Evolutionary conservation across 495 filamentous ascomycete species (phyloP).

Genomic region (Hypoxylon subgilvum): DNA sequence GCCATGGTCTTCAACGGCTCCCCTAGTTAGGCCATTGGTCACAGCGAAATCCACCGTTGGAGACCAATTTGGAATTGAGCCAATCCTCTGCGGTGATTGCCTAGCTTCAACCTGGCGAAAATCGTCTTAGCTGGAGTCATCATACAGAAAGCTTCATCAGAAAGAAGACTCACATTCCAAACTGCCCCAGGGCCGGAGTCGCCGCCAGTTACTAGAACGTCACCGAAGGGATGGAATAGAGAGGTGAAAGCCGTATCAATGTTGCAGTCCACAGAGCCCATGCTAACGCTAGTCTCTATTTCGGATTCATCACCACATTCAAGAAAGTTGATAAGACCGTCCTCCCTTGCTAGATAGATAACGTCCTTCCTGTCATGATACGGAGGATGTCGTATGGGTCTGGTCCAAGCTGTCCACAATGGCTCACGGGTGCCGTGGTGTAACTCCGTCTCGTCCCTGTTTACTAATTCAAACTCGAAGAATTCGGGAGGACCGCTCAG

Average conservation of each 20-base stretch:
- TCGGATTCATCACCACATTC: conserved; percentile 64
- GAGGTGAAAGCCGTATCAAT: conserved; percentile 72
- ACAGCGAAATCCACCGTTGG: conserved; percentile 75
- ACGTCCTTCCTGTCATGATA: conserved; percentile 68
- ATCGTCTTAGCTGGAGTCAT: conserved; percentile 25
- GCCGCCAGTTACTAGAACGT: conserved; percentile 81
- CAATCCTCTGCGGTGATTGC: conserved; percentile 52
- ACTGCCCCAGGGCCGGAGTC: conserved; percentile 79
- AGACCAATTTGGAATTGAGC: conserved; percentile 75
- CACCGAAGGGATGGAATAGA: conserved; percentile 58
- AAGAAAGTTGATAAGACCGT: conserved; percentile 73
- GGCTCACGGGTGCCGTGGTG: conserved; percentile 50
- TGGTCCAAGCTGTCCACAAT: conserved; percentile 71
- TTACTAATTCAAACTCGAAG: conserved; percentile 42
- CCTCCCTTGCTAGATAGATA: conserved; percentile 80
- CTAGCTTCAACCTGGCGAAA: conserved; percentile 45
- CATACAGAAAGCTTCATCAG: conserved; percentile 1
- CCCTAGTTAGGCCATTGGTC: conserved; percentile 42
- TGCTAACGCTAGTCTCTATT: conserved; percentile 55
- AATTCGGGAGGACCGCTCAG: conserved; percentile 57
- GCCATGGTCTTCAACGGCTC: conserved; percentile 7
- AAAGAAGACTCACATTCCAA: conserved; percentile 66
- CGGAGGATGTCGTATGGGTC: conserved; percentile 65
- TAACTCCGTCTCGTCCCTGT: conserved; percentile 40
- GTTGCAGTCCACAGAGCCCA: conserved; percentile 66